phyloP scores from a whole-genome alignment of 257 asterid genomes.

The Salvia miltiorrhiza region DNA sequence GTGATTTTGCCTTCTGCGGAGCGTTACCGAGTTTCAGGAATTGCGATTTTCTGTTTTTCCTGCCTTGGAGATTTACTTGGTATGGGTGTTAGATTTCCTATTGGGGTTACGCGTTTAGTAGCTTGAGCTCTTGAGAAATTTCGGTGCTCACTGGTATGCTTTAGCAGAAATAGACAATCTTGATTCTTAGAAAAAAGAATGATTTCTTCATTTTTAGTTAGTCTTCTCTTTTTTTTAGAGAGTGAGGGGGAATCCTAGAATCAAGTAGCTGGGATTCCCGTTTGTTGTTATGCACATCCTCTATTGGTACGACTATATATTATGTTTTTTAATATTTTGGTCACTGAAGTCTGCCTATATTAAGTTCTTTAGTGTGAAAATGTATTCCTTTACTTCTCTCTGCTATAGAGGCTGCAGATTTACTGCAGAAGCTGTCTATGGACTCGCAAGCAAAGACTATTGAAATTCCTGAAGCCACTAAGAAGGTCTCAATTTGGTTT shows the following conservation, averaged over 20 bases:
- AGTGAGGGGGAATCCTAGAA: not conserved
- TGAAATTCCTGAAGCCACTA: constrained; percentile 41
- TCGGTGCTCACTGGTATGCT: not conserved
- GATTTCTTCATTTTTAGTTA: not conserved
- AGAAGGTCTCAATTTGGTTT: constrained; percentile 29
- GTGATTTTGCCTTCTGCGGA: not conserved
- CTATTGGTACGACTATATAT: not conserved
- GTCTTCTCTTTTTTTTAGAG: not conserved
- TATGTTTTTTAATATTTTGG: not conserved
- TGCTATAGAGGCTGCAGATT: constrained; percentile 48
- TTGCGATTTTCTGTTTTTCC: not conserved
- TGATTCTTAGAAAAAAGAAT: not conserved
- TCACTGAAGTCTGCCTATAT: not conserved
- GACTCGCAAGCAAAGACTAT: constrained; percentile 45
- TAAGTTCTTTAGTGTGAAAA: not conserved
- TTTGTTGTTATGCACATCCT: not conserved
- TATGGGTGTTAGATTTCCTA: not conserved
- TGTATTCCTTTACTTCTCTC: constrained; percentile 39
- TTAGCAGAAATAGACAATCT: not conserved
- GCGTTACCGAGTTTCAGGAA: not conserved
- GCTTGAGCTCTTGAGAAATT: not conserved
- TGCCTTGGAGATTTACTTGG: not conserved
- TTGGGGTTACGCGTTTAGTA: not conserved
- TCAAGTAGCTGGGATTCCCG: not conserved
- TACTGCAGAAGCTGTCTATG: constrained; percentile 58